A percentile compares a stretch with the other conserved stretches of the same genome.
phyloP scores from a whole-genome alignment of 192 early-diverging fungal species.

The Chytriomyces sp. region DNA sequence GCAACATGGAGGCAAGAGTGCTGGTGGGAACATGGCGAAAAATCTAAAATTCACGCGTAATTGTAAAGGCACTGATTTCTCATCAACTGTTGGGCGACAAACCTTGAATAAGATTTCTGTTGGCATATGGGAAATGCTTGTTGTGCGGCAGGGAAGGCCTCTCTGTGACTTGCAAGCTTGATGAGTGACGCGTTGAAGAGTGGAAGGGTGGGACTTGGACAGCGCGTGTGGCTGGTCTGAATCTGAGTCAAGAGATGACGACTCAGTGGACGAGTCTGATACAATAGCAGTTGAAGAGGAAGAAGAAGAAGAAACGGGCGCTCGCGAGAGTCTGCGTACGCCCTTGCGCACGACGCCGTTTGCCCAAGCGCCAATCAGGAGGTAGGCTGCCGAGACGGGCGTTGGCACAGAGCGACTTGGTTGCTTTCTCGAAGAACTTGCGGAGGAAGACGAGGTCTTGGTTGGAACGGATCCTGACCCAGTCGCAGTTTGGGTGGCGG shows the following conservation, averaged over 20 bases:
- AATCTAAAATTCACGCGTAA: neutral
- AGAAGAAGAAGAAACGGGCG: neutral
- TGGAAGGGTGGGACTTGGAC: neutral
- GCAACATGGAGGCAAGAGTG: conserved; percentile 3
- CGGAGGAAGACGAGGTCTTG: too few relatives aligned
- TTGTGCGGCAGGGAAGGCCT: too few relatives aligned
- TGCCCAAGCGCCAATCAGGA: conserved; percentile 25
- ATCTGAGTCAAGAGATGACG: neutral
- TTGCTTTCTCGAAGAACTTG: too few relatives aligned
- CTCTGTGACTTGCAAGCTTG: neutral
- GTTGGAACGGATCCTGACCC: too few relatives aligned
- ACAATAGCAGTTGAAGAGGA: neutral
- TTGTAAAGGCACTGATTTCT: neutral
- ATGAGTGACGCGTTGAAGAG: neutral
- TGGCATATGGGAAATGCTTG: conserved; percentile 13
- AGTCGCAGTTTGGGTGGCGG: too few relatives aligned
- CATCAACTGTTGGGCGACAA: neutral
- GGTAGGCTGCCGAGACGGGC: conserved; percentile 31
- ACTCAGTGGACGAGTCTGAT: too few relatives aligned
- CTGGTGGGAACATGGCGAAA: neutral
- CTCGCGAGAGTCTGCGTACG: neutral
- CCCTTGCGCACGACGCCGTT: neutral
- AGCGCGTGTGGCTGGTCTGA: neutral
- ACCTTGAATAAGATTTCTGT: conserved; percentile 3
- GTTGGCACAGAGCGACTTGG: too few relatives aligned